Evolutionary conservation across 169 alveolate species (phyloP), one percentile per base, ranked within the genome.

Genomic region (Plasmodium gonderi): DNA sequence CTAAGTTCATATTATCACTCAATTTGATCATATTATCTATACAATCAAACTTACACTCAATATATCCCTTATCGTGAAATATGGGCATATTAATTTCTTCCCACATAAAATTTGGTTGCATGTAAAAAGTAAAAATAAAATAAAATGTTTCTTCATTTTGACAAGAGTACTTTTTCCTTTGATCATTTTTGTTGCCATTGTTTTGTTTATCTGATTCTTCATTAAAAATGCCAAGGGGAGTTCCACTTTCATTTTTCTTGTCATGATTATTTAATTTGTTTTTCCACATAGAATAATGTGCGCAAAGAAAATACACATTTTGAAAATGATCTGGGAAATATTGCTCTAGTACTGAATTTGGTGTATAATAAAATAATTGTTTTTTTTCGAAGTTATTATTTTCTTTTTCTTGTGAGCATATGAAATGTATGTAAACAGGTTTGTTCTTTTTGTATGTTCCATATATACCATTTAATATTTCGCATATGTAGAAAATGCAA

Each of bases 41-140:
- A n/a, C 79, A 80, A 38, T 80, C 78, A 64, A 80, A 80, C 6
- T 38, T 80, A 44, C 91, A 80, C 33, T 80, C 91, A 23, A 80
- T 65, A 20, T 80, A 80, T 17, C 91, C 91, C 65, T 23, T 64
- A 0, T 80, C 79, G 69, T 80, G 91, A 64, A 80, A 80, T 60
- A 80, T 80, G 9, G 91, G 91, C 9, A 80, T 80, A 14, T 80
- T 80, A 0, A 80, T 36, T 80, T 80, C 91, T 64, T 80, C 91
- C 91, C 91, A 80, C 14, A 80, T 64, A 64, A 80, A 80, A 38
- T 80, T 60, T 8, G 91, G 91, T 17, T 80, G 49, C 91, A 80
- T 80, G 45, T 38, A 80, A 40, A 80, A 80, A 3, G 91, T 80
- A 29, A 80, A 80, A 29, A 80, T 80, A 64, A 80, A 80, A 26